Evolutionary conservation across 306 rosid genomes (phyloP).

Genomic region (Cercis canadensis): DNA sequence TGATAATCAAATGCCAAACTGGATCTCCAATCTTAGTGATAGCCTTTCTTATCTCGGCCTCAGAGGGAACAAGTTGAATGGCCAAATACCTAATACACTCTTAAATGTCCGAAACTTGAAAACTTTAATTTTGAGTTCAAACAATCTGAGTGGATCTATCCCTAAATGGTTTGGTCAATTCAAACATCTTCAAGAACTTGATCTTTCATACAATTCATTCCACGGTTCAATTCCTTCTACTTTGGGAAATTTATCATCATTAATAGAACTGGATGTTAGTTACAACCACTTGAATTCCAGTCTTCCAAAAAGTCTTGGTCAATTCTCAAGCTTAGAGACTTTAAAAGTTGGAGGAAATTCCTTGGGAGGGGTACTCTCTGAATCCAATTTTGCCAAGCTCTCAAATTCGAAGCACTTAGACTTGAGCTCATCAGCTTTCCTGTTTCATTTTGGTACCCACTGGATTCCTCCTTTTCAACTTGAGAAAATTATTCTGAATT

Average conservation of each 20-base stretch:
- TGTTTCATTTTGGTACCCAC: neutral
- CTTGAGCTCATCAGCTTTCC: neutral
- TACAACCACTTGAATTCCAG: neutral
- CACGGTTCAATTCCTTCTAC: constrained; percentile 5
- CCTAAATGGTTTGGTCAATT: neutral
- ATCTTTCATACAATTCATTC: neutral
- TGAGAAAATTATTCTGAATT: neutral
- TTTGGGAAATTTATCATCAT: constrained; percentile 8
- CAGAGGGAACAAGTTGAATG: too few species aligned
- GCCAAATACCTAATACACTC: too few species aligned
- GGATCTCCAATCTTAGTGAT: too few species aligned
- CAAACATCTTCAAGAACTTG: neutral
- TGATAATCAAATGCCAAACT: too few species aligned
- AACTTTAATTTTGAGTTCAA: neutral
- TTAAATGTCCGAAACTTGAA: too few species aligned
- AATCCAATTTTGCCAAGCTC: constrained; percentile 23
- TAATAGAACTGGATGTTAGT: neutral
- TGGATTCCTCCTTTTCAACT: constrained; percentile 34
- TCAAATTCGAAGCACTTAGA: neutral
- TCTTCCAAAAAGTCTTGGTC: constrained; percentile 27
- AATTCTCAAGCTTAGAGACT: neutral
- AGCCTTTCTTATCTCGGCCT: too few species aligned
- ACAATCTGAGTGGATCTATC: neutral
- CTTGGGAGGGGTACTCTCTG: constrained; percentile 15
- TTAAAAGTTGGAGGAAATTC: neutral